Base-by-base conservation (phyloP, 331 rosid species). In the Spiraea crenata region DNA sequence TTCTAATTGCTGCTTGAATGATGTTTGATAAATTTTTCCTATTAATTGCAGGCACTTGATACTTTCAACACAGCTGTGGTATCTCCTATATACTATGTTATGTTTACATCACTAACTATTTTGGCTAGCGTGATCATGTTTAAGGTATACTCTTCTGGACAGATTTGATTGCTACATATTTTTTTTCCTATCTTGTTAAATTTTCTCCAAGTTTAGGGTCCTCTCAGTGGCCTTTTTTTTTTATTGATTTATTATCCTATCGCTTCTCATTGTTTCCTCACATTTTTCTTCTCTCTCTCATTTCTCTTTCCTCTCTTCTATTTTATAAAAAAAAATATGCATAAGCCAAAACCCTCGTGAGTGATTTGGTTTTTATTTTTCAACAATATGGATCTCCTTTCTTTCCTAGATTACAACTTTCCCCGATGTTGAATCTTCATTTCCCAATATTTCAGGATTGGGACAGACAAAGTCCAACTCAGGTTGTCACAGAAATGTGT, bases 71-170 rank as follows among this genome's bases (percentile, higher is more conserved):
- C 99, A 0, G 97, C 99, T 12, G 99, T 95, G 83, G 96, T 95
- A 49, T 95, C 99, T 79, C 99, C 99, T 51, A 91, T 95, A 74
- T 95, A 95, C 80, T 95, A 95, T 79, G 91, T 85, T 40, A 95
- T 95, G 99, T 95, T 95, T 87, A 95, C 99, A 39, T 87, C 99
- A 11, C 79, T 95, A 42, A 95, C 99, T 77, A 95, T 95, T 64
- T 74, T 95, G 85, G 99, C 99, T 6, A 95, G 99, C 73, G 86
- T 95, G 72, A 95, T 95, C 82, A 95, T 95, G 99, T 95, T 91
- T 75, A 95, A 95, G 99, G 99, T 95, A 82, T 41, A 14, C 63
- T 72, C 12, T 65, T 63, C 35, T n/a, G 19, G 9, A 1, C 45
- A 25, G 45, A 31, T 63, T 17, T 16, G 31, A 20, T 20, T 12